Evolutionary conservation across 805 yeast species (phyloP), one percentile per base, ranked within the genome.

Genomic region (Wickerhamiella hasegawae): DNA sequence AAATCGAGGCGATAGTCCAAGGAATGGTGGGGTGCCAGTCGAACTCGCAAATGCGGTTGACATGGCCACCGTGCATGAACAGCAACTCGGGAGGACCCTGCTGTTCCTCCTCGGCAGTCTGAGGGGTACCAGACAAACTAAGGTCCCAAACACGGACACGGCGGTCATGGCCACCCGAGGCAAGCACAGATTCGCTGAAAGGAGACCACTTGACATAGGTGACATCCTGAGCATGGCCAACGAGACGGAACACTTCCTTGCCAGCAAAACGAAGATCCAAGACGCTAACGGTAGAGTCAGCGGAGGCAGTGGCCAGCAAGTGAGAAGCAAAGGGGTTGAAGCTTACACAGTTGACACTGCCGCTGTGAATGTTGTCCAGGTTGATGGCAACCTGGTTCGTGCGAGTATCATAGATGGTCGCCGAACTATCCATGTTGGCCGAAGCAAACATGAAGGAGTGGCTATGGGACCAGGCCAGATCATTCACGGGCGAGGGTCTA

Each of bases 1-100:
- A 82, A 35, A 73, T 73, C 36, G 79, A 69, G 5, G 76, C 75
- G 23, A 72, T 53, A 1, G 79, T 63, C 56, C 74, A 67, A 18
- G 65, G 62, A 32, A 76, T 55, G 8, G 51, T 54, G 2, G 82
- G 80, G 47, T 77, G 76, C 67, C 85, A 70, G 38, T 67, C 73
- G 32, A 76, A 59, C 44, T 76, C 87, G 37, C 73, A 64, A 31
- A 83, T 65, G 35, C 73, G 64, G 32, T 69, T 71, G 2, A 84
- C 71, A 57, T 83, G 94, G 10, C 94, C 94, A 12, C 92, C 94
- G 54, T 84, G 94, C 48, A 81, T 68, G 50, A 81, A 83, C 18
- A 59, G 57, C 38, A 83, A 65, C 52, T 83, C 77, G 4, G 94
- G 90, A 43, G 84, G 92, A 9, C 73, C 71, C 41, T 68, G 69